Conservation (phyloP, 2,329 filamentous ascomycete genomes). For the Pseudogymnoascus sp. region DNA sequence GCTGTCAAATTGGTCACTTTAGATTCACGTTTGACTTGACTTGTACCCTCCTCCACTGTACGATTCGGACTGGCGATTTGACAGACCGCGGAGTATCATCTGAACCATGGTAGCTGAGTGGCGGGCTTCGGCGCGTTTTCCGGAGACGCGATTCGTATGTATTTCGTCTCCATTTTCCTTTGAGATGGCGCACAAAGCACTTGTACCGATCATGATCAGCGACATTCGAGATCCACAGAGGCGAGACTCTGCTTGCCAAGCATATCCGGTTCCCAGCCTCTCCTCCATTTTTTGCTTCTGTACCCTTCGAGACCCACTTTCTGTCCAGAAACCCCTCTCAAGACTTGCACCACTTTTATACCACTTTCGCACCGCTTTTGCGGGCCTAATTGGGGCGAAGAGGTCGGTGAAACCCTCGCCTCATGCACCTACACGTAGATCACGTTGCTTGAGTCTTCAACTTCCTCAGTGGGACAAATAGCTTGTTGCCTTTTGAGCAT, state of each 20-base stretch:
- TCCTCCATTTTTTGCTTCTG: conserved; percentile 2
- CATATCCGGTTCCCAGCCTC: background rate
- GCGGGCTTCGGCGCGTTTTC: background rate
- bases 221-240: background rate
- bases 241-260: background rate
- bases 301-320: background rate
- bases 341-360: background rate
- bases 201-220: background rate
- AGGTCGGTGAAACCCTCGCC: background rate
- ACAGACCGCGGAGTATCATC: background rate
- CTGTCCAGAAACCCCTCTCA: background rate
- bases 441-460: background rate
- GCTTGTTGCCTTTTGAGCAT: background rate
- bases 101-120: background rate
- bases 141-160: background rate
- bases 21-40: background rate
- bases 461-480: conserved; percentile 1
- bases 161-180: background rate
- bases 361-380: background rate
- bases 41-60: background rate
- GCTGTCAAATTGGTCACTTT: conserved; percentile 2
- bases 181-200: background rate
- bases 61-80: background rate
- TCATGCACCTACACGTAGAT: background rate
- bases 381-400: background rate